Evolutionary conservation across 805 yeast species (phyloP).

Genomic region (Candida dajiaensis): DNA sequence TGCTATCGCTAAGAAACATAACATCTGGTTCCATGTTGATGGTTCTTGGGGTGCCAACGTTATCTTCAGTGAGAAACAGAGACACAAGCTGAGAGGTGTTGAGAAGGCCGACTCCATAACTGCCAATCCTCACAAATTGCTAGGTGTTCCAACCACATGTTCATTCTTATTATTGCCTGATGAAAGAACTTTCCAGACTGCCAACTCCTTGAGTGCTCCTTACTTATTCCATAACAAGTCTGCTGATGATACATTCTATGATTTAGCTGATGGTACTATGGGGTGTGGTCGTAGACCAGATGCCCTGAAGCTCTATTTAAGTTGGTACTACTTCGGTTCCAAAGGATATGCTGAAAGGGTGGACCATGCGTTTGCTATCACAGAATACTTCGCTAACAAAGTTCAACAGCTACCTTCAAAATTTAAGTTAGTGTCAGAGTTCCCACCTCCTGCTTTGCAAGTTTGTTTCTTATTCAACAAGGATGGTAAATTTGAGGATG

Average conservation of each 20-base stretch:
- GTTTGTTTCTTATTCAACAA: constrained; percentile 76
- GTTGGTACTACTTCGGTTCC: constrained; percentile 77
- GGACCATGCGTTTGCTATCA: constrained; percentile 66
- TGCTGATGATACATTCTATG: constrained; percentile 51
- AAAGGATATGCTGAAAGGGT: constrained; percentile 60
- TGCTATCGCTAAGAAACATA: constrained; percentile 43
- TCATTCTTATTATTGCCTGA: constrained; percentile 73
- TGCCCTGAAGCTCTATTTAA: constrained; percentile 67
- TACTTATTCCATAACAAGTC: constrained; percentile 65
- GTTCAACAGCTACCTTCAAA: constrained; percentile 31
- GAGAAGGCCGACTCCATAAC: constrained; percentile 72
- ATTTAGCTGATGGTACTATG: constrained; percentile 86
- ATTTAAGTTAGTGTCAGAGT: constrained; percentile 49
- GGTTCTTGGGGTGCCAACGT: constrained; percentile 93
- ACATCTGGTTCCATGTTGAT: constrained; percentile 78
- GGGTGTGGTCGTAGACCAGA: constrained; percentile 89
- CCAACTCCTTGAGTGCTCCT: constrained; percentile 76
- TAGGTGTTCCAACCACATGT: constrained; percentile 78
- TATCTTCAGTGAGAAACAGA: constrained; percentile 50
- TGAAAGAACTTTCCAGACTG: constrained; percentile 54
- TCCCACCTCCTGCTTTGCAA: constrained; percentile 73
- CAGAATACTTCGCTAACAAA: constrained; percentile 51
- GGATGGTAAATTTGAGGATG: constrained; percentile 23
- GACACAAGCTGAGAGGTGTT: constrained; percentile 46
- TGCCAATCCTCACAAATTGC: constrained; percentile 80